Percentiles rank a stretch among this genome's conserved stretches.
These are phyloP conservation scores for Vigna unguiculata DNA, from an alignment of 306 rosid species.

Conservation along the genomic window DNA sequence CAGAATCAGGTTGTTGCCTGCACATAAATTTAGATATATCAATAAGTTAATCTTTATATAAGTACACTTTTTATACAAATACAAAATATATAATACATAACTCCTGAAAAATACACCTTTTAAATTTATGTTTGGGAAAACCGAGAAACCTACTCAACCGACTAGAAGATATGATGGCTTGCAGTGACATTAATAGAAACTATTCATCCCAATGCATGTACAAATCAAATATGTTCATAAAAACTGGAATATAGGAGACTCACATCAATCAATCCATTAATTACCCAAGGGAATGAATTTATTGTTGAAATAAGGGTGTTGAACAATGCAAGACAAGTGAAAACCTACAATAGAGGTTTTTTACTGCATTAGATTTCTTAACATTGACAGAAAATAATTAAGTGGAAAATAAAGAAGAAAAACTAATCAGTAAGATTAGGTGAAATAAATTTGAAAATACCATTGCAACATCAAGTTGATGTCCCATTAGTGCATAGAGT, in stretches of 20 bases:
- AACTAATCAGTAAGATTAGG: conserved; percentile 32
- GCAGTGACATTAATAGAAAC: conserved; percentile 38
- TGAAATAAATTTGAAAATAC: conserved; percentile 55
- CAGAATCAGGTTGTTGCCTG: conserved; percentile 70
- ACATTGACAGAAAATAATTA: conserved; percentile 29
- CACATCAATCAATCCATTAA: conserved; percentile 96
- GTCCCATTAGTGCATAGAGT: conserved; percentile 82
- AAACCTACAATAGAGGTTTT: conserved; percentile 72
- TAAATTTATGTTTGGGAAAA: conserved; percentile 63
- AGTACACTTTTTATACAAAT: conserved; percentile 15
- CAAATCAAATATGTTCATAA: conserved; percentile 13
- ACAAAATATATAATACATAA: conserved; percentile 11
- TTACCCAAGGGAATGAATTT: conserved; percentile 98
- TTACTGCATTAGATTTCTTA: conserved; percentile 41
- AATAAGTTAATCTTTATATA: conserved; percentile 32
- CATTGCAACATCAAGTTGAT: conserved; percentile 95
- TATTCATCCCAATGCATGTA: conserved; percentile 15
- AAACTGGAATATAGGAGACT: conserved; percentile 49
- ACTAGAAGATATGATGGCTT: conserved; percentile 82
- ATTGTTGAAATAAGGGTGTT: conserved; percentile 89
- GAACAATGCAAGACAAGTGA: conserved; percentile 98
- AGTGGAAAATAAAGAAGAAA: conserved; percentile 34
- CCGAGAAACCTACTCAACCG: conserved; percentile 84
- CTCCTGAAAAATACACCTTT: conserved; percentile 30
- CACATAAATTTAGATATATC: conserved; percentile 36